A percentile compares a stretch with the other conserved stretches of the same genome.
Conservation (phyloP, 2,329 filamentous ascomycete genomes). For the Madurella fahalii region DNA sequence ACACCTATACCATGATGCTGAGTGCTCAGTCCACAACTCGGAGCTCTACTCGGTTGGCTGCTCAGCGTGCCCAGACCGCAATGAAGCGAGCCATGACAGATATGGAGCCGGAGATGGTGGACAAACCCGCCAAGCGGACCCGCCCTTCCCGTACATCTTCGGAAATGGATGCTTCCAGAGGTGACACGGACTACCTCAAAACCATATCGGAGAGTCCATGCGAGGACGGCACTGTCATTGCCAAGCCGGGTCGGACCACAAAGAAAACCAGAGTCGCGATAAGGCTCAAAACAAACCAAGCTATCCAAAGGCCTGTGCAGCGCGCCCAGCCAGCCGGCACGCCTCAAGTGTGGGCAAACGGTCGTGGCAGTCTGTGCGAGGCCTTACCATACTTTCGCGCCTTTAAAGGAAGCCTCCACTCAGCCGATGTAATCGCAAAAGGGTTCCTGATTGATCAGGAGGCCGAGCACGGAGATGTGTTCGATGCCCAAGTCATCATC, state of each 20-base stretch:
- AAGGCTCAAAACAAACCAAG: too few relatives aligned
- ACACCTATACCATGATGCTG: background rate
- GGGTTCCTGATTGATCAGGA: slow-evolving; percentile 58
- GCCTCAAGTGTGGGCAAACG: slow-evolving; percentile 49
- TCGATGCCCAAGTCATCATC: slow-evolving; percentile 60
- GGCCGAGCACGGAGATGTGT: slow-evolving; percentile 50
- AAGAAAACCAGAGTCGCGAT: too few relatives aligned
- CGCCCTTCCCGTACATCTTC: background rate
- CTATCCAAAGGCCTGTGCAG: background rate
- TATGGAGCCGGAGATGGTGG: background rate
- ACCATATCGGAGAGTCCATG: background rate
- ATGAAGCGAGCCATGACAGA: slow-evolving; percentile 4
- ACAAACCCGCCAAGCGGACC: background rate
- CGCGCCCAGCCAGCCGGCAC: background rate
- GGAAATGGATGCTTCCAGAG: background rate
- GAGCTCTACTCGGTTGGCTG: slow-evolving; percentile 1
- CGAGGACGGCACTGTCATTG: too few relatives aligned
- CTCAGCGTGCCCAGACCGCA: background rate
- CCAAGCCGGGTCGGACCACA: too few relatives aligned
- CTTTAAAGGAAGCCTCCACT: slow-evolving; percentile 58
- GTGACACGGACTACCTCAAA: background rate
- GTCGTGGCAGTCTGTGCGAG: slow-evolving; percentile 59
- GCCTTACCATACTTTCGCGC: slow-evolving; percentile 58
- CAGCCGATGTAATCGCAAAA: slow-evolving; percentile 43
- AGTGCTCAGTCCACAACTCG: background rate